Evolutionary conservation across 345 rosid genomes (phyloP), one percentile per base, ranked within the genome.

Genomic region (Melastoma malabathricum): DNA sequence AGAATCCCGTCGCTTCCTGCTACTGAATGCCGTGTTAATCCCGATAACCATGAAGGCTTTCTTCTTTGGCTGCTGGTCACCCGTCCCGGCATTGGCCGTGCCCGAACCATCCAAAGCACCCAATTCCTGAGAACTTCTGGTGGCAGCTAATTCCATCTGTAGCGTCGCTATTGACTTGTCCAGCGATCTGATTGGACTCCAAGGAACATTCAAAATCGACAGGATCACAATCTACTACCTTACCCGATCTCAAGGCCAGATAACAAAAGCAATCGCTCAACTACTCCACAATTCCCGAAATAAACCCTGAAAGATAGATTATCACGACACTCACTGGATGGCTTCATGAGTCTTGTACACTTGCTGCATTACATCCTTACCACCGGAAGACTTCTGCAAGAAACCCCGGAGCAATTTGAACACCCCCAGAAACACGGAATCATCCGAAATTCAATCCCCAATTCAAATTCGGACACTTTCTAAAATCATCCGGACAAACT

Each of bases 1-100:
- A 12, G 97, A 88, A 72, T 93, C 99, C 49, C 95, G 99, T 56
- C 99, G 79, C 79, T 67, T 93, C 65, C 99, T 76, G 69, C 97
- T 85, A 56, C 98, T 92, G 71, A 92, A 92, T 50, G 95, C 97
- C 3, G 98, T 87, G 34, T 92, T 92, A 39, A 92, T 76, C 58
- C 97, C 99, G 59, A 93, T 88, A 46, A 93, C 99, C 83, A 81
- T 70, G 61, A 85, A 83, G 8, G 75, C 86, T 59, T 93, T 92
- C 67, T 68, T 72, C 78, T 59, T 79, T 0, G 70, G 59, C 3
- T 44, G 48, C n/a, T 59, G 70, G 5, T 50, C 66, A 3, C 7
- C 59, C 17, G 55, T 14, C 56, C 63, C 48, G 49, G 57, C 64
- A 1, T 76, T 54, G 18, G 34, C 53, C 52, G 75, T 52, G 41